Evolutionary conservation across 495 filamentous ascomycete genomes (phyloP), one percentile per base, ranked within the genome.

Genomic region (Rhizodiscina lignyota): DNA sequence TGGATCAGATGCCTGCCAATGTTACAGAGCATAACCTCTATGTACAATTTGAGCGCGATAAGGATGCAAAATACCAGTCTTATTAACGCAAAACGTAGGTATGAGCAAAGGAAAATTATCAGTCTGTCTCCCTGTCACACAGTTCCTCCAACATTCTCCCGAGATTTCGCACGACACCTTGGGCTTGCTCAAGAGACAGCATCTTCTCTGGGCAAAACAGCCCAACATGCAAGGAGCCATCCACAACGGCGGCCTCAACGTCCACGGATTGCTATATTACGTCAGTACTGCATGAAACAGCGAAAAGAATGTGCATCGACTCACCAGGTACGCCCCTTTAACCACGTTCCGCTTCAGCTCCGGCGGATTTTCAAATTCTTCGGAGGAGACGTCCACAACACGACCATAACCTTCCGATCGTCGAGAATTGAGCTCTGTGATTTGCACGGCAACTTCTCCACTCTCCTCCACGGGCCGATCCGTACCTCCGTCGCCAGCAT

Each of bases 211-310:
- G 55, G 12, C 43, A 47, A 37, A 77, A 77, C 4, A 73, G 49
- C 4, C 72, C 72, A 30, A 77, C 53, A 34, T 67, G 63, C 47
- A 74, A 49, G 0, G 32, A 35, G 3, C 61, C 61, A 15, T 51
- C 55, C 3, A 47, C 37, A 8, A 73, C 34, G 6, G 61, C 55
- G 18, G 60, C 59, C 43, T 77, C 72, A 4, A 77, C 34, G 41
- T 77, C 70, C 20, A 75, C 24, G 0, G 64, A 52, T 37, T 63
- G 58, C 69, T 74, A 37, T 21, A 42, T 18, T 10, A 42, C 38
- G 35, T 34, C 21, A 36, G 44, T 40, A 47, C 32, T 28, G 36
- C 2, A 15, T 30, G 3, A 13, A 8, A 18, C 31, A 19, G 0
- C 32, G 28, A 13, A 4, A n/a, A 18, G 5, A 32, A 20, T 21